A percentile compares a stretch with the other conserved stretches of the same genome.
Evolutionary conservation across 306 rosid genomes (phyloP).

Genomic region (Lupinus albus): DNA sequence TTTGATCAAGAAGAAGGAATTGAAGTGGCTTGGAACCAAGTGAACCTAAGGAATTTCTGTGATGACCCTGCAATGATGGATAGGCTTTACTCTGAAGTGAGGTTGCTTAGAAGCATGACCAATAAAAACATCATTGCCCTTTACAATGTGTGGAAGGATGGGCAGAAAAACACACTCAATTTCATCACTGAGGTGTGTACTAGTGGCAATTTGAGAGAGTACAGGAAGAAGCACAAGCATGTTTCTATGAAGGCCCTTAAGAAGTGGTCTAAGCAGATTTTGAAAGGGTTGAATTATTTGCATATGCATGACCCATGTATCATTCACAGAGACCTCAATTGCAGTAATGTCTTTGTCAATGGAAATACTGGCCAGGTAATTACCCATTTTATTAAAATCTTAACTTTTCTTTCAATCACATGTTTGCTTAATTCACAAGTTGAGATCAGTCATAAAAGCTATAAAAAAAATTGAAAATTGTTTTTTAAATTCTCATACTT

Average conservation of each 20-base stretch:
- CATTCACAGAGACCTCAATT: constrained; percentile 95
- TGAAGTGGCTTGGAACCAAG: constrained; percentile 97
- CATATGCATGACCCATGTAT: constrained; percentile 82
- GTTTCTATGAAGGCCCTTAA: constrained; percentile 84
- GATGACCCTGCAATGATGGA: constrained; percentile 72
- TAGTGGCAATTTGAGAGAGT: constrained; percentile 85
- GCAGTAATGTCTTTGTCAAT: constrained; percentile 92
- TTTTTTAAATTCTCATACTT: neutral
- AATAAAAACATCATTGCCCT: constrained; percentile 71
- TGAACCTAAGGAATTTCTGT: constrained; percentile 67
- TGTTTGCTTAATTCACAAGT: constrained; percentile 36
- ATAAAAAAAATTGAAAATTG: too few species aligned
- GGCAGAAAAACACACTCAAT: constrained; percentile 48
- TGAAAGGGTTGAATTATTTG: constrained; percentile 78
- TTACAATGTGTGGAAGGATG: constrained; percentile 72
- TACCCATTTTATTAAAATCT: constrained; percentile 18
- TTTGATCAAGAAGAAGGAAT: constrained; percentile 93
- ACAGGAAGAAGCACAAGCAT: constrained; percentile 79
- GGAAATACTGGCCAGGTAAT: constrained; percentile 80
- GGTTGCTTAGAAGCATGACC: constrained; percentile 57
- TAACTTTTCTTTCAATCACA: neutral
- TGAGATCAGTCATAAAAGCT: neutral
- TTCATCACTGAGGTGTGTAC: constrained; percentile 96
- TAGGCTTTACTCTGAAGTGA: constrained; percentile 78
- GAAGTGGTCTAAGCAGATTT: constrained; percentile 85